Conservation (phyloP, 2,329 filamentous ascomycete genomes). For the Sarocladium oryzae region DNA sequence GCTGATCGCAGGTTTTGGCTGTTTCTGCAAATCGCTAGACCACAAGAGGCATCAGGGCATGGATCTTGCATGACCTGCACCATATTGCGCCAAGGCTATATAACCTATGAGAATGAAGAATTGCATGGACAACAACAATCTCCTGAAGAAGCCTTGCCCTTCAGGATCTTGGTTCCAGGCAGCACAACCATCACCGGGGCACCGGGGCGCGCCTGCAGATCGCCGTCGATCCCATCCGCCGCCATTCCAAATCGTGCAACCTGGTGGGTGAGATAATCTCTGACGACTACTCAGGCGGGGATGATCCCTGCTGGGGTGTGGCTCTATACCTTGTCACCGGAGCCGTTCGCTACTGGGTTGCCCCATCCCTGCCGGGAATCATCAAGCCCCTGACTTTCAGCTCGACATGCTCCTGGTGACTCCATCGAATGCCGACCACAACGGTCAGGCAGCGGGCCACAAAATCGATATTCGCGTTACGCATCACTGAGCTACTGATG, state of each 20-base stretch:
- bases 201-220: constrained; percentile 15
- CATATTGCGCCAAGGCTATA: too few species aligned
- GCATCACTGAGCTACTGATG: background rate
- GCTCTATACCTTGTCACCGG: constrained; percentile 3
- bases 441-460: background rate
- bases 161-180: background rate
- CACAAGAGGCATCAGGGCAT: background rate
- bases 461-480: background rate
- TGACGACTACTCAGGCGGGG: background rate
- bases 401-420: constrained; percentile 5
- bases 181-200: background rate
- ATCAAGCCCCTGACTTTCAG: constrained; percentile 5
- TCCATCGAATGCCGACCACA: background rate
- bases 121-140: too few species aligned
- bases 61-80: too few species aligned
- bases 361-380: constrained; percentile 8
- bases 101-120: background rate
- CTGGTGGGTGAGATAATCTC: constrained; percentile 1
- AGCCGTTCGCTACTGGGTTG: background rate
- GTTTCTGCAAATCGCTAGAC: background rate
- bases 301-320: constrained; percentile 3
- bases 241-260: constrained; percentile 4
- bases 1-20: background rate
- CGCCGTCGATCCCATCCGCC: constrained; percentile 18
- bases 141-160: too few species aligned